A percentile compares a stretch with the other conserved stretches of the same genome.
Conservation (phyloP, 345 rosid species). For the Salix caprea region DNA sequence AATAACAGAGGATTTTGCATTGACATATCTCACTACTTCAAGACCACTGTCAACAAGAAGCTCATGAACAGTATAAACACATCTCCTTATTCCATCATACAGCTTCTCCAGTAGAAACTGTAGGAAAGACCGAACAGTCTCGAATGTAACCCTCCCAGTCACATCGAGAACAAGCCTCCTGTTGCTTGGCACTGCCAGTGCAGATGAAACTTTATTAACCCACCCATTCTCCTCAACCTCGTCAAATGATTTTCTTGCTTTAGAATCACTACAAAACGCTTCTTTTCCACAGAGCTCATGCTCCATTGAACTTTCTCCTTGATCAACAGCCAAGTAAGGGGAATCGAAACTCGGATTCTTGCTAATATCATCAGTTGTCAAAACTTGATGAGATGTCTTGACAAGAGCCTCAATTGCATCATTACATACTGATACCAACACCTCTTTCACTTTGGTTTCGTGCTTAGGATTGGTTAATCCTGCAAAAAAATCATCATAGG, state of each 20-base stretch:
- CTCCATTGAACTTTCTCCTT: conserved; percentile 4
- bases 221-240: conserved; percentile 30
- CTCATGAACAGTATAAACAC: conserved; percentile 34
- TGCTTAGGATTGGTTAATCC: conserved; percentile 78
- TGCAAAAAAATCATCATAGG: conserved; percentile 56
- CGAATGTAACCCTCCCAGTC: conserved; percentile 60
- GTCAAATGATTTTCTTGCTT: conserved; percentile 11
- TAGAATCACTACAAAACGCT: conserved; percentile 1
- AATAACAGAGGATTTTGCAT: conserved; percentile 46
- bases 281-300: conserved; percentile 11
- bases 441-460: conserved; percentile 40
- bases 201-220: conserved; percentile 53
- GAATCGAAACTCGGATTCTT: conserved; percentile 1
- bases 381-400: conserved; percentile 53
- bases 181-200: conserved; percentile 61
- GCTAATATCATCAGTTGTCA: conserved; percentile 23
- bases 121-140: conserved; percentile 63
- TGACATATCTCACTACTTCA: conserved; percentile 44
- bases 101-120: conserved; percentile 52
- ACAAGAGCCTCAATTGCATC: conserved; percentile 63
- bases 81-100: conserved; percentile 35
- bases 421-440: conserved; percentile 54
- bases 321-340: conserved; percentile 17
- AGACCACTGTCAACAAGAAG: conserved; percentile 41
- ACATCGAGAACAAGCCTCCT: conserved; percentile 66